Conservation (phyloP, 768 basidiomycete genomes). For the Leccinum imitatum region DNA sequence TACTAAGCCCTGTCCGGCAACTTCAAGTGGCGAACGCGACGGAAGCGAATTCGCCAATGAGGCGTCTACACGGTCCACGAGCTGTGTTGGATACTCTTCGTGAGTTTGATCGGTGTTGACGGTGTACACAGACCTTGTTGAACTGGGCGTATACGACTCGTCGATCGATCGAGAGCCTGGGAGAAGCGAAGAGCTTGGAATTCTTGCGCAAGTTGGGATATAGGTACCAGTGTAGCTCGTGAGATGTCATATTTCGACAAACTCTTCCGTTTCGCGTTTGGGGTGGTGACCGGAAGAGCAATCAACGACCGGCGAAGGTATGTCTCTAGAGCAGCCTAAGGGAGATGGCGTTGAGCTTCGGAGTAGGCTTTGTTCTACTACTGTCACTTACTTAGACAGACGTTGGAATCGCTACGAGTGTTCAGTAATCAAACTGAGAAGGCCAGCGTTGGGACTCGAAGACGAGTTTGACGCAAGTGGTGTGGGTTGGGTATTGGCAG, state of each 20-base stretch:
- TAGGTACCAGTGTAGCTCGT: conserved; percentile 52
- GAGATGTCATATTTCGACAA: conserved; percentile 61
- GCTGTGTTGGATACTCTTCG: no score
- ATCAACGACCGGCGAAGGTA: conserved; percentile 81
- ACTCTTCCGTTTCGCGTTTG: conserved; percentile 38
- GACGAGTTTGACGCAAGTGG: conserved; percentile 21
- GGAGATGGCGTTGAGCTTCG: conserved; percentile 9
- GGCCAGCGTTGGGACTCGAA: conserved; percentile 16
- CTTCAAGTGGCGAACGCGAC: no score
- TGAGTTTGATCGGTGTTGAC: conserved; percentile 28
- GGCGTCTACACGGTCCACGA: no score
- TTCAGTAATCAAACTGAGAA: conserved; percentile 30
- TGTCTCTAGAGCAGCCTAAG: conserved; percentile 71
- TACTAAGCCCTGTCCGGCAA: no score
- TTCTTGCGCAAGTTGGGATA: conserved; percentile 59
- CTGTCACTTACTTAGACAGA: conserved; percentile 65
- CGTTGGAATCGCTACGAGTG: conserved; percentile 52
- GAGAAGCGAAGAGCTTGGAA: conserved; percentile 50
- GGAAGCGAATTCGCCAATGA: no score
- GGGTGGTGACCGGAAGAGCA: conserved; percentile 65
- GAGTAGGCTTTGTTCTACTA: neutral
- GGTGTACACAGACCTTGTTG: conserved; percentile 52
- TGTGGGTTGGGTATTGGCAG: conserved; percentile 15
- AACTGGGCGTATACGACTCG: conserved; percentile 46
- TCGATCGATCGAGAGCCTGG: conserved; percentile 24